phyloP scores from a whole-genome alignment of 2,329 filamentous ascomycete species.

The Aspergillus luchuensis region DNA sequence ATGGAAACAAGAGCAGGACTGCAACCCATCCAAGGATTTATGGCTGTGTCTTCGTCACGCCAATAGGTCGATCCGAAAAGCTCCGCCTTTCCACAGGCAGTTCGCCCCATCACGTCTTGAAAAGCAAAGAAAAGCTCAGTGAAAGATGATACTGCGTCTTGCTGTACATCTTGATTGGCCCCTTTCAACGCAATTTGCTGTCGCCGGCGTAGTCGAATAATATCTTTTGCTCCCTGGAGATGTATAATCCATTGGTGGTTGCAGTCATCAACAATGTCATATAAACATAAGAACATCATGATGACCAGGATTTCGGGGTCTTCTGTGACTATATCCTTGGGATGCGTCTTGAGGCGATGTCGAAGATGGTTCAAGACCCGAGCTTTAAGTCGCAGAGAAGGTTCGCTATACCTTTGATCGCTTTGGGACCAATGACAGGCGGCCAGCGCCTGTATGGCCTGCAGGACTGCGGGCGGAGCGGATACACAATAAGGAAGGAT shows the following conservation, averaged over 20 bases:
- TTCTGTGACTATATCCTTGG: background rate
- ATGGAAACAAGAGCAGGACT: constrained; percentile 2
- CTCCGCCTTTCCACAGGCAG: constrained; percentile 45
- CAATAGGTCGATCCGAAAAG: constrained; percentile 47
- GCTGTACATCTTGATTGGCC: too few species aligned
- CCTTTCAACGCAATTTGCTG: constrained; percentile 15
- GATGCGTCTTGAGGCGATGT: background rate
- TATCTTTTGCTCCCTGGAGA: constrained; percentile 43
- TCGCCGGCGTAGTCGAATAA: constrained; percentile 37
- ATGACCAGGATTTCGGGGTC: constrained; percentile 28
- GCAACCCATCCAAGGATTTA: constrained; percentile 9
- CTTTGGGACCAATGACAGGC: background rate
- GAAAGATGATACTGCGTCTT: constrained; percentile 13
- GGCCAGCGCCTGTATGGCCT: background rate
- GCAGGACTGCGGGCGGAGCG: background rate
- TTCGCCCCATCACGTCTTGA: constrained; percentile 48
- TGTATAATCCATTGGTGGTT: constrained; percentile 45
- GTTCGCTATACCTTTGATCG: background rate
- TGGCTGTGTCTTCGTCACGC: constrained; percentile 20
- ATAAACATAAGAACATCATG: constrained; percentile 40
- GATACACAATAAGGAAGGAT: background rate
- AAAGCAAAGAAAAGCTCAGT: constrained; percentile 46
- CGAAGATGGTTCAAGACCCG: background rate
- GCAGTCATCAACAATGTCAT: constrained; percentile 37
- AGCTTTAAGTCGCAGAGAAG: background rate